Percentiles rank a stretch among this genome's conserved stretches.
Evolutionary conservation across 2,329 filamentous ascomycete species (phyloP).

Genomic region (Trichoderma lentiforme): DNA sequence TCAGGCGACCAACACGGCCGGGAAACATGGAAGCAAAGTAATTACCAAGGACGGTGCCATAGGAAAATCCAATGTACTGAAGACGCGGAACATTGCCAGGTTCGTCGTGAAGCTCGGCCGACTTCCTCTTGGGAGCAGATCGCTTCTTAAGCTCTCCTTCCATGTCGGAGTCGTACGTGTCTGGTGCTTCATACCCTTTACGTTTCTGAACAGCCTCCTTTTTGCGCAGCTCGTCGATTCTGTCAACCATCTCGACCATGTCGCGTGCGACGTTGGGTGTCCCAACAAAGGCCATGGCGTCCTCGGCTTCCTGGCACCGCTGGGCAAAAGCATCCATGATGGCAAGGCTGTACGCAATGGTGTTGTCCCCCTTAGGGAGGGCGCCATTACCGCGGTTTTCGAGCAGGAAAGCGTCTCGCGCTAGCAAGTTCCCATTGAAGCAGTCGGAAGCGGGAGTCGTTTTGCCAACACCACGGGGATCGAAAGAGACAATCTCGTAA

Average conservation of each 20-base stretch:
- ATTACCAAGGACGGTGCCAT: constrained; percentile 38
- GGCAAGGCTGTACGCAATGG: constrained; percentile 29
- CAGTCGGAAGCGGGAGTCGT: constrained; percentile 40
- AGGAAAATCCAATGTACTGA: constrained; percentile 51
- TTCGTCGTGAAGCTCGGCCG: not conserved
- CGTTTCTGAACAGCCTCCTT: not conserved
- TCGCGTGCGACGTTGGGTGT: constrained; percentile 41
- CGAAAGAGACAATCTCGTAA: constrained; percentile 43
- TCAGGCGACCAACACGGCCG: constrained; percentile 38
- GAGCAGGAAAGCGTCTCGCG: constrained; percentile 30
- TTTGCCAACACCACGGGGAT: constrained; percentile 41
- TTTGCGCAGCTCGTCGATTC: constrained; percentile 34
- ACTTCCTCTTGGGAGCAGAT: not conserved
- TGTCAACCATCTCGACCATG: constrained; percentile 45
- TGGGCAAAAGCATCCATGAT: constrained; percentile 27
- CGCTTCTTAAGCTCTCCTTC: constrained; percentile 20
- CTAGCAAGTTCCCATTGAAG: constrained; percentile 31
- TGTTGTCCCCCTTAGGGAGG: constrained; percentile 20
- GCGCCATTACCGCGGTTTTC: constrained; percentile 33
- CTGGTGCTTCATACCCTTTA: not conserved
- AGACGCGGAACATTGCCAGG: constrained; percentile 26
- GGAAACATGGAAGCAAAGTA: constrained; percentile 37
- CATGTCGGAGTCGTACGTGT: not conserved
- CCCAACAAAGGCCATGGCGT: constrained; percentile 34
- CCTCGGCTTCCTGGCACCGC: constrained; percentile 29